Conservation (phyloP, 257 asterid species). For the Nicotiana paniculata region DNA sequence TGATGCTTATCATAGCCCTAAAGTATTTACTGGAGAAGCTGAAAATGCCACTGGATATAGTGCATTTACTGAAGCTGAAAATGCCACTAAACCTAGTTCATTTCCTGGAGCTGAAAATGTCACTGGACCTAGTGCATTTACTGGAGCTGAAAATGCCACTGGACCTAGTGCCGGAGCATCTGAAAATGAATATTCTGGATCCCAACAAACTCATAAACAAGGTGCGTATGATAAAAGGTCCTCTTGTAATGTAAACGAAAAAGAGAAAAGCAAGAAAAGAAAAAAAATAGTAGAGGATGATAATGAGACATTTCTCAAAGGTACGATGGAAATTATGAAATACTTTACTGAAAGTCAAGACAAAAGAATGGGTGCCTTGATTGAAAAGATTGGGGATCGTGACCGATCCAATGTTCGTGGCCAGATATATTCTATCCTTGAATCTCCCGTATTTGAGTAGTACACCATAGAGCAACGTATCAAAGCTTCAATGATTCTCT, state of each 20-base stretch:
- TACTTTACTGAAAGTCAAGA: background rate
- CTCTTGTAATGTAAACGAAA: too few species aligned
- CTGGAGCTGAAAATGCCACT: background rate
- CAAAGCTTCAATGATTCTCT: too few species aligned
- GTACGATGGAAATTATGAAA: background rate
- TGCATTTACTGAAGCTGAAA: too few species aligned
- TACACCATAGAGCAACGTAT: background rate
- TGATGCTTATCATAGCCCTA: too few species aligned
- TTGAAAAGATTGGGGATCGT: background rate
- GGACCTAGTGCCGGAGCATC: background rate
- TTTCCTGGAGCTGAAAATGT: too few species aligned
- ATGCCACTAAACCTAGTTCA: too few species aligned
- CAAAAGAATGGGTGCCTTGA: background rate
- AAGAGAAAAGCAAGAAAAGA: background rate
- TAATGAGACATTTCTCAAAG: background rate
- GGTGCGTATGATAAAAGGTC: too few species aligned
- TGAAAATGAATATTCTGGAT: background rate
- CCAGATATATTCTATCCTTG: background rate
- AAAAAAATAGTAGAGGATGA: background rate
- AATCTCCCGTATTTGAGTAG: background rate
- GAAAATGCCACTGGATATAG: too few species aligned
- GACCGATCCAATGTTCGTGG: background rate
- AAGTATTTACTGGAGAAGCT: too few species aligned
- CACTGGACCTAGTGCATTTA: too few species aligned
- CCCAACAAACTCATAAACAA: background rate